Conservation (phyloP, 129 eudicot species). For the Erigeron canadensis region DNA sequence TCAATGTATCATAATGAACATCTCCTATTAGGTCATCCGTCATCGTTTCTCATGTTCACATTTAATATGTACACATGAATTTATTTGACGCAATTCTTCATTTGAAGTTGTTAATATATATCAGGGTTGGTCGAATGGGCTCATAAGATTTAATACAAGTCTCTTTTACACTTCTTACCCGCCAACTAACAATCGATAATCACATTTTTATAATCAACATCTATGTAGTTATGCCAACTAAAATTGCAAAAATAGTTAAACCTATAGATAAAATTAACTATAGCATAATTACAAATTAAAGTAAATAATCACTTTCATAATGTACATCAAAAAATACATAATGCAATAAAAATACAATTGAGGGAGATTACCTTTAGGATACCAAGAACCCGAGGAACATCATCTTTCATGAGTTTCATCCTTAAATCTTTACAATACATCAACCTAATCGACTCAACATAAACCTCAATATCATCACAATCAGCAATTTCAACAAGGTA, state of each 20-base stretch:
- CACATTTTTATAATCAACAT: not conserved
- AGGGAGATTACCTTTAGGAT: conserved; percentile 75
- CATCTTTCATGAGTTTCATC: conserved; percentile 76
- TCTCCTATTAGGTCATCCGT: not conserved
- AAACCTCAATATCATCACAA: conserved; percentile 94
- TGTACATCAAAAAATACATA: not conserved
- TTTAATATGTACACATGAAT: not conserved
- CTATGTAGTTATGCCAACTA: not conserved
- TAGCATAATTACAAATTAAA: too few relatives aligned
- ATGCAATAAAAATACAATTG: not conserved
- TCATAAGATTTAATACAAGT: too few relatives aligned
- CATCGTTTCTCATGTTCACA: not conserved
- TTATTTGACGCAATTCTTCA: not conserved
- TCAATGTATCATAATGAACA: not conserved
- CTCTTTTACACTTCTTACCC: too few relatives aligned
- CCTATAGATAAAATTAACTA: not conserved
- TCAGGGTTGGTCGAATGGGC: too few relatives aligned
- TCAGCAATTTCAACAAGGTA: conserved; percentile 72
- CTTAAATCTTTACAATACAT: conserved; percentile 92
- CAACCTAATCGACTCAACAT: conserved; percentile 66
- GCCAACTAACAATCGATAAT: conserved; percentile 1
- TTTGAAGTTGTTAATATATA: not conserved
- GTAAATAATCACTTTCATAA: too few relatives aligned
- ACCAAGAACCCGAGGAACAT: conserved; percentile 81
- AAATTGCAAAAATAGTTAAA: not conserved